Evolutionary conservation across 352 stramenopile genomes (phyloP).

Genomic region (Pythium sp.): DNA sequence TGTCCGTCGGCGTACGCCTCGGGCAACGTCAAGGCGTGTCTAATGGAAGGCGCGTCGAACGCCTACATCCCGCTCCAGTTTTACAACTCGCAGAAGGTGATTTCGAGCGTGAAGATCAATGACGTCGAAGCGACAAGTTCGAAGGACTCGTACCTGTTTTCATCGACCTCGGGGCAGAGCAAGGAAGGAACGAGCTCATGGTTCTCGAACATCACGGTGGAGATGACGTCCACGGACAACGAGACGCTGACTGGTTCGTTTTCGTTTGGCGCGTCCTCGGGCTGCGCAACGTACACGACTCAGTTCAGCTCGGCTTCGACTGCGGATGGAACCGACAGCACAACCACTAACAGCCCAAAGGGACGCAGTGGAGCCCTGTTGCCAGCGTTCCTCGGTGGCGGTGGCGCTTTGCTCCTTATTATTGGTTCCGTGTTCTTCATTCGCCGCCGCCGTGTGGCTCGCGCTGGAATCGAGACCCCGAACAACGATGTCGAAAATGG

Average conservation of each 20-base stretch:
- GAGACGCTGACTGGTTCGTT: slow-evolving; percentile 60
- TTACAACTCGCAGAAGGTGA: slow-evolving; percentile 76
- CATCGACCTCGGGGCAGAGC: slow-evolving; percentile 41
- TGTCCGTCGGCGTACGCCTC: slow-evolving; percentile 57
- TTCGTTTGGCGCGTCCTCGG: slow-evolving; percentile 46
- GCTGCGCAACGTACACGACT: slow-evolving; percentile 58
- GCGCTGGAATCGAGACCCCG: slow-evolving; percentile 27
- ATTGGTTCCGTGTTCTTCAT: slow-evolving; percentile 66
- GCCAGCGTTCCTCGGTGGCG: slow-evolving; percentile 31
- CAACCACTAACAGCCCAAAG: slow-evolving; percentile 11
- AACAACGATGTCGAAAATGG: slow-evolving; percentile 48
- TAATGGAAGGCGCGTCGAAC: slow-evolving; percentile 78
- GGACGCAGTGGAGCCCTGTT: slow-evolving; percentile 33
- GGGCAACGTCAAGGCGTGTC: slow-evolving; percentile 74
- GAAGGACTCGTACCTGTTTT: slow-evolving; percentile 61
- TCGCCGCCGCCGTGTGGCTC: slow-evolving; percentile 47
- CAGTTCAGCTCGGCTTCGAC: slow-evolving; percentile 70
- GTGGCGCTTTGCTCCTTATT: slow-evolving; percentile 59
- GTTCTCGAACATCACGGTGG: slow-evolving; percentile 64
- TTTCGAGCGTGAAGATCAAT: slow-evolving; percentile 59
- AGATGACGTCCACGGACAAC: slow-evolving; percentile 48
- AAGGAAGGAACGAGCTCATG: slow-evolving; percentile 41
- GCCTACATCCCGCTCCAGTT: slow-evolving; percentile 84
- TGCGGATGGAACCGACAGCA: slow-evolving; percentile 36
- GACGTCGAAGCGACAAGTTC: slow-evolving; percentile 43